Conservation (phyloP, 768 basidiomycete genomes). For the Agaricus blazei region DNA sequence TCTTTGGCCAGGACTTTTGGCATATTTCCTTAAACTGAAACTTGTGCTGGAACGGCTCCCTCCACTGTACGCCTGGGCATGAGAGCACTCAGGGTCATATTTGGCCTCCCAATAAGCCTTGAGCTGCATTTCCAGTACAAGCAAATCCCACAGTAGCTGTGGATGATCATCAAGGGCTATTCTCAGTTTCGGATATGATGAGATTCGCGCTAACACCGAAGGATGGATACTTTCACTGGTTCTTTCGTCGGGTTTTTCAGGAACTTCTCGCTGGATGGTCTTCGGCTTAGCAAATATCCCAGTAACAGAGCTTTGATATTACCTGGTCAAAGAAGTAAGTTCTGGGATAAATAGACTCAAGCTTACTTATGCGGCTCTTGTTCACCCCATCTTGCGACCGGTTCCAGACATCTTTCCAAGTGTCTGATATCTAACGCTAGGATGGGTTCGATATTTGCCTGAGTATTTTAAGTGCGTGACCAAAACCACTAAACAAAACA, state of each 20-base stretch:
- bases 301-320: slow-evolving; percentile 34
- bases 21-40: no score
- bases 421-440: slow-evolving; percentile 55
- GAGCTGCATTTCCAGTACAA: slow-evolving; percentile 49
- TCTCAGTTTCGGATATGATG: slow-evolving; percentile 27
- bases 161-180: slow-evolving; percentile 36
- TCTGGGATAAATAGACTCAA: no score
- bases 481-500: not conserved
- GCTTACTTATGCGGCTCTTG: slow-evolving; percentile 62
- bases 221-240: slow-evolving; percentile 61
- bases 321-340: not conserved
- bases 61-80: slow-evolving; percentile 15
- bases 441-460: slow-evolving; percentile 55
- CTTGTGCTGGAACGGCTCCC: no score
- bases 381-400: slow-evolving; percentile 55
- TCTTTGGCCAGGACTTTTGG: no score
- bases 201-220: slow-evolving; percentile 47
- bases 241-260: slow-evolving; percentile 33
- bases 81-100: slow-evolving; percentile 23
- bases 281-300: slow-evolving; percentile 51
- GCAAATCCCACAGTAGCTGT: slow-evolving; percentile 35
- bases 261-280: slow-evolving; percentile 41
- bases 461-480: not conserved
- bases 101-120: slow-evolving; percentile 37
- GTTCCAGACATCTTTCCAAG: slow-evolving; percentile 40